Base-by-base conservation (phyloP, 108 stramenopile genomes). In the Chaetoceros tenuissimus region DNA sequence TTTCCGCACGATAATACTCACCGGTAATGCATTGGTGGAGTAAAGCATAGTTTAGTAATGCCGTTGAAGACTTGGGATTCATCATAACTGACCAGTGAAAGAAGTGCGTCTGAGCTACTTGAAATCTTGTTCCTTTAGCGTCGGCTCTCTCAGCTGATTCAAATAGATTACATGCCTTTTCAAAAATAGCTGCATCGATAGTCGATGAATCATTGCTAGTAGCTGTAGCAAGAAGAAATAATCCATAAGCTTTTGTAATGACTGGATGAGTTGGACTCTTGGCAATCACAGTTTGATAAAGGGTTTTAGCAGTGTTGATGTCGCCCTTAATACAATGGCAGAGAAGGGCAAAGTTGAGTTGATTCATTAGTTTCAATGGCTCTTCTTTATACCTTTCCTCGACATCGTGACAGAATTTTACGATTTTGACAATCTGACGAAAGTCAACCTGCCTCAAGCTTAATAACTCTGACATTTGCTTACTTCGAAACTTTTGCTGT, bases 291-390 rank as follows among this genome's bases (percentile, higher is more conserved):
- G 40, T 55, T 47, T 75, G 58, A 59, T 77, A 80, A 5, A 76
- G 50, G 43, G 73, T 40, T 55, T 59, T 63, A 17, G 79, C 79
- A n/a, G 44, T 27, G 2, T 31, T 31, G 24, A 77, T 63, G 60
- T 80, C 73, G 18, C 67, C 55, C 44, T 73, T 51, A 30, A 73
- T 23, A 27, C 72, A 74, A 50, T 77, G 75, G 22, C 43, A 22
- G 5, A 80, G 46, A 7, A 80, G 62, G 18, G 75, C 79, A 28
- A 55, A 77, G 66, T 80, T 80, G 27, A 77, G 75, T n/a, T 71
- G 67, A 53, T 70, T 77, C 27, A 69, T 62, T n/a, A 80, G 69
- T 28, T 73, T 73, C 40, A 63, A 51, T 23, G 79, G 75, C 28
- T 67, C 60, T 34, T 71, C 30, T 57, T 69, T 72, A 53, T 80